A percentile compares a stretch with the other conserved stretches of the same genome.
phyloP scores from a whole-genome alignment of 2,329 filamentous ascomycete species.

The Fonsecaea multimorphosa region DNA sequence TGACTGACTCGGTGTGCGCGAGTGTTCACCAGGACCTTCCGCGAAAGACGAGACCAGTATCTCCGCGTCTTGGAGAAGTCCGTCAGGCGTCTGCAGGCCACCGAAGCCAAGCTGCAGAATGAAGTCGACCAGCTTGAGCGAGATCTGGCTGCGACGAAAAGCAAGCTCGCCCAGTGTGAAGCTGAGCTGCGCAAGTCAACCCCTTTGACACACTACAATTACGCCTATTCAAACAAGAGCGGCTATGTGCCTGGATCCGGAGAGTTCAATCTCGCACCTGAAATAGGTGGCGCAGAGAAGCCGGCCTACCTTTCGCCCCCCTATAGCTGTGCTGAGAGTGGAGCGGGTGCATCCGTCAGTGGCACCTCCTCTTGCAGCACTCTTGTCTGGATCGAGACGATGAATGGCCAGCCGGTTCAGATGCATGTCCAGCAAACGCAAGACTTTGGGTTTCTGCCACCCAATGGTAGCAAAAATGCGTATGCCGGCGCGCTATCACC shows the following conservation, averaged over 20 bases:
- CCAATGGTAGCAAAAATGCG: background rate
- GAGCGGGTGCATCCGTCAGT: background rate
- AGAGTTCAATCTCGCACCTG: background rate
- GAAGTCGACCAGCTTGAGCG: constrained; percentile 40
- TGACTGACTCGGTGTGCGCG: background rate
- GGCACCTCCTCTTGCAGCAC: background rate
- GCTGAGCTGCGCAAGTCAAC: constrained; percentile 2
- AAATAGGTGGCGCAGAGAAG: background rate
- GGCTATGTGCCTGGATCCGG: background rate
- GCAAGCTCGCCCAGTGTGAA: constrained; percentile 30
- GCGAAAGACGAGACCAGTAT: constrained; percentile 32
- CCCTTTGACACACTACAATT: background rate
- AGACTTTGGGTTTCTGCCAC: background rate
- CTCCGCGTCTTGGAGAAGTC: constrained; percentile 25
- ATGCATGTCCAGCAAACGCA: constrained; percentile 22
- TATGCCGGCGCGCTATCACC: background rate
- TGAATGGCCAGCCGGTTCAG: constrained; percentile 11
- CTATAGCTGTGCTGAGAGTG: background rate
- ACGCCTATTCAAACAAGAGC: background rate
- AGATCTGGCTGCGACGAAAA: constrained; percentile 40
- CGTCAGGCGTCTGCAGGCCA: constrained; percentile 29
- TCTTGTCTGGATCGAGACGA: constrained; percentile 24
- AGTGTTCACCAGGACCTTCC: constrained; percentile 22
- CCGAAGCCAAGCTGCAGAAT: constrained; percentile 42
- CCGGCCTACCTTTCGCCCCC: constrained; percentile 4